A percentile compares a stretch with the other conserved stretches of the same genome.
Evolutionary conservation across 345 rosid genomes (phyloP).

Genomic region (Gossypium rotundifolium): DNA sequence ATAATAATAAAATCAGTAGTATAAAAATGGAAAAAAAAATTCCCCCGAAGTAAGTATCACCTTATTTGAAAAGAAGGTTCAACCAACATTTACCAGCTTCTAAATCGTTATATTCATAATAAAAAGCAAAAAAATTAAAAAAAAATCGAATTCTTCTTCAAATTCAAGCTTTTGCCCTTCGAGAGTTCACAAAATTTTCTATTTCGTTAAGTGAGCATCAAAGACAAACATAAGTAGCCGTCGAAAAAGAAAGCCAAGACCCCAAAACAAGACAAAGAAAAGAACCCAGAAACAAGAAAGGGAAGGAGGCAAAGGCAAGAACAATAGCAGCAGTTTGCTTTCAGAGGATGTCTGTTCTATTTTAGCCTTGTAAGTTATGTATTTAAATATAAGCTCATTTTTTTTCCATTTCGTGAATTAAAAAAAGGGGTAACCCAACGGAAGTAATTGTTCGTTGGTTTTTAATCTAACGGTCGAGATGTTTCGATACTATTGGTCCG

Average conservation of each 20-base stretch:
- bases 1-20: neutral
- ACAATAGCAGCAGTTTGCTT: constrained; percentile 14
- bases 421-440: neutral
- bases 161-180: neutral
- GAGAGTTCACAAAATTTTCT: neutral
- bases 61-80: constrained; percentile 11
- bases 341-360: constrained; percentile 56
- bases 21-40: neutral
- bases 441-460: neutral
- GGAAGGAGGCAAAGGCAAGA: constrained; percentile 37
- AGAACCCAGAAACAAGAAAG: constrained; percentile 11
- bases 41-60: neutral
- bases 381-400: neutral
- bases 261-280: constrained; percentile 19
- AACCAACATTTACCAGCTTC: constrained; percentile 6
- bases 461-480: neutral
- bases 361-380: neutral
- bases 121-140: neutral
- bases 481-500: neutral
- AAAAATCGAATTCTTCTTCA: neutral
- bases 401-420: constrained; percentile 1
- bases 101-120: neutral
- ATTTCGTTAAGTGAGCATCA: constrained; percentile 23
- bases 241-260: constrained; percentile 7
- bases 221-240: neutral